phyloP scores from a whole-genome alignment of 371 early-diverging fungal species.

The Sporodiniella umbellata region DNA sequence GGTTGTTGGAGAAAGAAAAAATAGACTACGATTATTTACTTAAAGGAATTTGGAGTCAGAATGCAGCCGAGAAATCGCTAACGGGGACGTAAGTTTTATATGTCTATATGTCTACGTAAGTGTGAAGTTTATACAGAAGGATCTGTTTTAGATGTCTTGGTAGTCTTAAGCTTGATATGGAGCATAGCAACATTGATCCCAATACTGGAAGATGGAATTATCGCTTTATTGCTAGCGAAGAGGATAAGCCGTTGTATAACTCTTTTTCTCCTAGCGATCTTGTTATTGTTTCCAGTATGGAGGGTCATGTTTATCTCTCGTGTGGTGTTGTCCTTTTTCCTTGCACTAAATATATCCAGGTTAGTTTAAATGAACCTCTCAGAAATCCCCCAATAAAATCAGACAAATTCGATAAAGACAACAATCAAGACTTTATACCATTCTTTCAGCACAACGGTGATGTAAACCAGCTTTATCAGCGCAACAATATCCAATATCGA shows the following conservation, averaged over 20 bases:
- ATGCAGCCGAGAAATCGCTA: conserved; percentile 36
- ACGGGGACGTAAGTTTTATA: conserved; percentile 29
- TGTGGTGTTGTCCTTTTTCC: conserved; percentile 71
- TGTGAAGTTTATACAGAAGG: no score
- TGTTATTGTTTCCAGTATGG: conserved; percentile 77
- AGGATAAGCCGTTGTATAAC: conserved; percentile 31
- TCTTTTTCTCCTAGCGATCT: conserved; percentile 76
- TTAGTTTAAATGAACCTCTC: conserved; percentile 66
- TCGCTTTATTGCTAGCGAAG: conserved; percentile 7
- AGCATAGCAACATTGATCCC: background rate
- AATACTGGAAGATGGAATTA: conserved; percentile 10
- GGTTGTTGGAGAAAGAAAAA: conserved; percentile 78
- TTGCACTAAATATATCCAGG: conserved; percentile 38
- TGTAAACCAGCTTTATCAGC: conserved; percentile 9
- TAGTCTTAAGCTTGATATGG: conserved; percentile 15
- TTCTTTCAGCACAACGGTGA: conserved; percentile 5
- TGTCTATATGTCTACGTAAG: no score
- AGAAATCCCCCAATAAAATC: conserved; percentile 55
- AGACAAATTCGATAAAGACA: conserved; percentile 38
- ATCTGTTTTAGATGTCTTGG: conserved; percentile 34
- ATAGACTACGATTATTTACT: conserved; percentile 61
- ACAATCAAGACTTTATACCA: conserved; percentile 40
- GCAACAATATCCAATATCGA: conserved; percentile 47
- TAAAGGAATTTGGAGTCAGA: conserved; percentile 80
- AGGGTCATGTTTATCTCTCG: conserved; percentile 72